A percentile compares a stretch with the other conserved stretches of the same genome.
Conservation (phyloP, 2,329 filamentous ascomycete genomes). For the Parasarocladium wereldwijsianum region DNA sequence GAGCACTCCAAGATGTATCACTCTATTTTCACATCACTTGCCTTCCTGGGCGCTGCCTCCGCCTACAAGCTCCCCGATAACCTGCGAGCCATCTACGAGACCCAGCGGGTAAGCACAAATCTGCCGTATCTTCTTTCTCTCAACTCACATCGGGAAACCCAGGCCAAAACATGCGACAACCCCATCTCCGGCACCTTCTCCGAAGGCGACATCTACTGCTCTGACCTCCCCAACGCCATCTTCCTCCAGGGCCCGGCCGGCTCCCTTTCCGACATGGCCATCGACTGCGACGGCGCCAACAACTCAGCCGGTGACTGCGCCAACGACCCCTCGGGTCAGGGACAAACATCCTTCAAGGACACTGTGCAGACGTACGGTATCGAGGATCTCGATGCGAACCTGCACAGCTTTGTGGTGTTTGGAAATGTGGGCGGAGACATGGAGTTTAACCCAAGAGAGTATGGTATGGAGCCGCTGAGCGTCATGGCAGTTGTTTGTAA, state of each 20-base stretch:
- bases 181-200: neutral
- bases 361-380: constrained; percentile 21
- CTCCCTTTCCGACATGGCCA: constrained; percentile 38
- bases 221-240: constrained; percentile 1
- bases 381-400: constrained; percentile 33
- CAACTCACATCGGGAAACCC: neutral
- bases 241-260: constrained; percentile 15
- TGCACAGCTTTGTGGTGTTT: constrained; percentile 38
- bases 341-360: constrained; percentile 28
- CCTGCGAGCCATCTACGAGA: constrained; percentile 1
- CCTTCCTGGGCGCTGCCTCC: neutral
- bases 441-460: constrained; percentile 23
- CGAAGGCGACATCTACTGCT: constrained; percentile 1
- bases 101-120: neutral
- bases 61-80: constrained; percentile 4
- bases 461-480: constrained; percentile 33
- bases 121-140: neutral
- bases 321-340: constrained; percentile 14
- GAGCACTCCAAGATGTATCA: too few relatives aligned
- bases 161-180: neutral
- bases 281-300: constrained; percentile 41
- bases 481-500: constrained; percentile 41
- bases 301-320: constrained; percentile 29
- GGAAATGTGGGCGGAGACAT: constrained; percentile 26
- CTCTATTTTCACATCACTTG: neutral